Evolutionary conservation across 371 early-diverging fungal species (phyloP).

Genomic region (Saksenaea oblongispora): DNA sequence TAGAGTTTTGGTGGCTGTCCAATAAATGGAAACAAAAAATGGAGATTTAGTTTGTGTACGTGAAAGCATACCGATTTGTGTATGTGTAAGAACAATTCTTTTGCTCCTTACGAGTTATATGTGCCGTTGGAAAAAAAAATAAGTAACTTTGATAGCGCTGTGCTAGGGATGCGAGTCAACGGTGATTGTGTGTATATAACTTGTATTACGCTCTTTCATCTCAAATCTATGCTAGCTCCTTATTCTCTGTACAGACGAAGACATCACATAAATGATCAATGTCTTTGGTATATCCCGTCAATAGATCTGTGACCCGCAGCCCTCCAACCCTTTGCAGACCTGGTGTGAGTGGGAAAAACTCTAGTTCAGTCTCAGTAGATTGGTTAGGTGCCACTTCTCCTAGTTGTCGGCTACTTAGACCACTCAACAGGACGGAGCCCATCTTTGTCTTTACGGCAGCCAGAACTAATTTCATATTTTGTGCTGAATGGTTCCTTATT

Average conservation of each 20-base stretch:
- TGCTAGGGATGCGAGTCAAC: no score
- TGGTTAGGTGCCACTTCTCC: slow-evolving; percentile 68
- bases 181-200: background rate
- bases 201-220: background rate
- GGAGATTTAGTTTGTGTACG: background rate
- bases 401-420: slow-evolving; percentile 63
- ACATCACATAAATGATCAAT: slow-evolving; percentile 71
- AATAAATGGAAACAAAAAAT: slow-evolving; percentile 1
- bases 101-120: no score
- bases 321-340: slow-evolving; percentile 89
- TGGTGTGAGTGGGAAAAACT: slow-evolving; percentile 82
- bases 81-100: background rate
- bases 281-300: slow-evolving; percentile 70
- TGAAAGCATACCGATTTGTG: background rate
- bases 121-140: no score
- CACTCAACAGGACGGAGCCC: slow-evolving; percentile 81
- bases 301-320: slow-evolving; percentile 63
- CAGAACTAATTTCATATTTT: slow-evolving; percentile 68
- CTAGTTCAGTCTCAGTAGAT: slow-evolving; percentile 65
- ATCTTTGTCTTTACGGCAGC: slow-evolving; percentile 77
- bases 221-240: background rate
- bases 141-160: no score
- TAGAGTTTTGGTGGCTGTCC: slow-evolving; percentile 2
- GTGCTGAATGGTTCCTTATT: slow-evolving; percentile 55
- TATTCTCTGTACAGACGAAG: slow-evolving; percentile 41